Conservation (phyloP, 2,329 filamentous ascomycete genomes). For the Fusarium armeniacum region DNA sequence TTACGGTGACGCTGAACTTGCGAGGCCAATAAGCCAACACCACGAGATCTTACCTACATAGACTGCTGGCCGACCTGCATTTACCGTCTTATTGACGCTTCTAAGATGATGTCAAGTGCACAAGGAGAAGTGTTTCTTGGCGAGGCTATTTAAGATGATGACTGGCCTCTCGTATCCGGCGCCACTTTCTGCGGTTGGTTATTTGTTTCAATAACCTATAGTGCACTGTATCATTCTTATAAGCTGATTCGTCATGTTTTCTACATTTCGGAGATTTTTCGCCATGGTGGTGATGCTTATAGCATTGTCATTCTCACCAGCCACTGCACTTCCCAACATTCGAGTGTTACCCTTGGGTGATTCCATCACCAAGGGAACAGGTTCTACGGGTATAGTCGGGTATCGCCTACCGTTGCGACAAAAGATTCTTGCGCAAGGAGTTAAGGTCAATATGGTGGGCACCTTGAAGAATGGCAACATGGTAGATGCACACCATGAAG, state of each 20-base stretch:
- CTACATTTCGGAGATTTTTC: not conserved
- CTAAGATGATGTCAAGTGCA: constrained; percentile 19
- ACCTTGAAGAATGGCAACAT: constrained; percentile 26
- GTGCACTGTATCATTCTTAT: not conserved
- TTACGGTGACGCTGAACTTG: not conserved
- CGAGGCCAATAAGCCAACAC: constrained; percentile 20
- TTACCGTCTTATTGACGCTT: not conserved
- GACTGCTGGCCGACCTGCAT: constrained; percentile 3
- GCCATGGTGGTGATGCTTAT: not conserved
- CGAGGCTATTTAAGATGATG: constrained; percentile 18
- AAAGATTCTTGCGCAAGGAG: constrained; percentile 15
- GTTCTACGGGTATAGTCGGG: constrained; percentile 24
- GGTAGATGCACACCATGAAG: constrained; percentile 32
- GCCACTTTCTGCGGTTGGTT: constrained; percentile 14
- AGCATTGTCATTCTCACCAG: not conserved
- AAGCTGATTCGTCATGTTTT: constrained; percentile 8
- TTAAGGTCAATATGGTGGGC: constrained; percentile 34
- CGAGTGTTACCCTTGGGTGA: constrained; percentile 33
- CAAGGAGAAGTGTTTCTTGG: not conserved
- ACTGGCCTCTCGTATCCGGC: constrained; percentile 16
- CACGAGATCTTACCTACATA: constrained; percentile 26
- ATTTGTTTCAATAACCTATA: not conserved
- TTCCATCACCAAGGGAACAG: constrained; percentile 39
- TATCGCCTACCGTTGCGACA: constrained; percentile 25
- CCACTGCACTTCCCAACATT: constrained; percentile 23